These are phyloP conservation scores for Penicillium glabrum DNA, from an alignment of 2,329 filamentous ascomycete genomes.

Conservation along the genomic window DNA sequence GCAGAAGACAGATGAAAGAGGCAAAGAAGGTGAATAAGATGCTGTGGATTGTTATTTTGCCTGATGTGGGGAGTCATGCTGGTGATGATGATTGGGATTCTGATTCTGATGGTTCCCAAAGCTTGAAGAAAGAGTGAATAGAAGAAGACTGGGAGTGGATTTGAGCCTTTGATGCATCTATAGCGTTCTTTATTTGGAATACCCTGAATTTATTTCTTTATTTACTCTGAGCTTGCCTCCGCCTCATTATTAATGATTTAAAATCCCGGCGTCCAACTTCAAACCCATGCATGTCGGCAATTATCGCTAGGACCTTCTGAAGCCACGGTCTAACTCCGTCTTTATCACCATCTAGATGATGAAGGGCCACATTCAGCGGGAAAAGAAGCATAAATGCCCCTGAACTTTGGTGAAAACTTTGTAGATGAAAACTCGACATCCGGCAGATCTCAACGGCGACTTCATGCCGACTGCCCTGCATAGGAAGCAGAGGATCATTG, in stretches of 20 bases:
- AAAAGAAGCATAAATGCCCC: conserved; percentile 16
- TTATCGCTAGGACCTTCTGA: conserved; percentile 8
- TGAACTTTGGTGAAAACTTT: conserved; percentile 7
- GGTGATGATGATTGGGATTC: conserved; percentile 13
- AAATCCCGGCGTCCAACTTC: conserved; percentile 13
- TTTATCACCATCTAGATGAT: conserved; percentile 4
- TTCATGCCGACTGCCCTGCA: conserved; percentile 13
- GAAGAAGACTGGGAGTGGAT: no score
- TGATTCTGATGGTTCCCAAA: background rate
- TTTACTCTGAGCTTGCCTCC: background rate
- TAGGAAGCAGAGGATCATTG: conserved; percentile 15
- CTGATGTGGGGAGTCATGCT: background rate
- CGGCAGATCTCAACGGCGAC: conserved; percentile 16
- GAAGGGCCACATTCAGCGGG: conserved; percentile 12
- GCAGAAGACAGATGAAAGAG: background rate
- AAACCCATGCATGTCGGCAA: conserved; percentile 15
- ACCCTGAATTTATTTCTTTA: background rate
- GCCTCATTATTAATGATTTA: background rate
- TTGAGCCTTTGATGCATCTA: background rate
- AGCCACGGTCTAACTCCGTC: conserved; percentile 9
- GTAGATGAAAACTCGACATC: conserved; percentile 15
- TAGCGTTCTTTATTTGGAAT: background rate
- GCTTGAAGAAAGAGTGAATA: background rate
- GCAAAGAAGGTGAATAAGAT: conserved; percentile 6
- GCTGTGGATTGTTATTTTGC: conserved; percentile 10